Conservation (phyloP, 1,284 basidiomycete genomes). For the Austroboletus novae-zelandiae region DNA sequence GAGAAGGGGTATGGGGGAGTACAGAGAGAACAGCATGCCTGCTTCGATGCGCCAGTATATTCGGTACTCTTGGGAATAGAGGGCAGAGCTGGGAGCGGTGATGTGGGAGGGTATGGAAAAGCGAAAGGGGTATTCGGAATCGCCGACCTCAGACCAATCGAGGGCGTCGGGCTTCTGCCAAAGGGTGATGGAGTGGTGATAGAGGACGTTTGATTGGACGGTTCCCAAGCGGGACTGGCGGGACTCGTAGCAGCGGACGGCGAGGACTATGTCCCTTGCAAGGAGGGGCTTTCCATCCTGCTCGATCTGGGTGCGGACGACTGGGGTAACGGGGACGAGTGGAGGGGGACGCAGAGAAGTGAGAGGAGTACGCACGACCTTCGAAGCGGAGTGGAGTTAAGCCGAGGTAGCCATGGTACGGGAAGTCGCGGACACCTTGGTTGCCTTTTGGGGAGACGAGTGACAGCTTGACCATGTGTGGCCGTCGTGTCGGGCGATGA, state of each 20-base stretch:
- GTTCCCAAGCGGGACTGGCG: conserved; percentile 58
- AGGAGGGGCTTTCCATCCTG: conserved; percentile 63
- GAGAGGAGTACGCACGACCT: conserved; percentile 51
- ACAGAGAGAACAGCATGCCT: conserved; percentile 44
- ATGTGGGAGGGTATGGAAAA: conserved; percentile 62
- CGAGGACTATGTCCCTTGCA: conserved; percentile 61
- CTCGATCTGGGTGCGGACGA: conserved; percentile 68
- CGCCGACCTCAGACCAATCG: conserved; percentile 58
- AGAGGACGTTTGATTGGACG: conserved; percentile 59
- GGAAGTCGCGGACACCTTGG: conserved; percentile 68
- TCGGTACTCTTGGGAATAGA: conserved; percentile 71
- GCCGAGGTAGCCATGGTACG: conserved; percentile 73
- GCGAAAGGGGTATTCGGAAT: conserved; percentile 67
- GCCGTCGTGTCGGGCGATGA: conserved; percentile 30
- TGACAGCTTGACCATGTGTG: conserved; percentile 59
- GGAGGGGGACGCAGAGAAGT: conserved; percentile 6
- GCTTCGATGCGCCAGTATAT: conserved; percentile 83
- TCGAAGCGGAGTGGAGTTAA: conserved; percentile 76
- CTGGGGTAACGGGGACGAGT: conserved; percentile 31
- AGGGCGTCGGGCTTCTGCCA: conserved; percentile 63
- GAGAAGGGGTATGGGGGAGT: conserved; percentile 10
- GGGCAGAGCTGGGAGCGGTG: conserved; percentile 64
- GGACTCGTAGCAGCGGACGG: conserved; percentile 77
- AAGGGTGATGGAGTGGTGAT: conserved; percentile 60
- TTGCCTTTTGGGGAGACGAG: conserved; percentile 65